Base-by-base conservation (phyloP, 2,329 filamentous ascomycete genomes). In the Cladosporium sp. region DNA sequence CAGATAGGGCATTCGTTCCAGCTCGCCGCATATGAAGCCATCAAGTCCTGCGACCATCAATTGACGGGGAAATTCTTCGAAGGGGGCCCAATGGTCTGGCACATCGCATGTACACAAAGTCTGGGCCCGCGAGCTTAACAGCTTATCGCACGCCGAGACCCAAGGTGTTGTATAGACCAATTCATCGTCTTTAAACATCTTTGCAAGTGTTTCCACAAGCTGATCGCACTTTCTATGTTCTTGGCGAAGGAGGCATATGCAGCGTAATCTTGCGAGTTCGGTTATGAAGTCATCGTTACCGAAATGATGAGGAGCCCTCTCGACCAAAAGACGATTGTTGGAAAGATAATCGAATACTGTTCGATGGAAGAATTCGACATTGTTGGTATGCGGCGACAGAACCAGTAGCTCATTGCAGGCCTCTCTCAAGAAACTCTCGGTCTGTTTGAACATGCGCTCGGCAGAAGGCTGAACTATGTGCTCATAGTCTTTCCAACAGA, bases 331-430 rank as follows among this genome's bases (percentile, higher is more conserved):
- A 30, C 4, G 15, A 1, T 34, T 22, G n/a, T 43, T 28, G 15
- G 1, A 7, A 6, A 55, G 28, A 7, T 36, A 55, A 5, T 55
- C 51, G 5, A 45, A 55, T 3, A 45, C 51, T 0, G 51, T 36
- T 6, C 51, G 51, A 37, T 55, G 51, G 3, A 45, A 6, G 14
- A 47, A 55, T 1, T n/a, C 25, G 4, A 55, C 50, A 2, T n/a
- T 7, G 1, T 30, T 17, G 1, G 22, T 17, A 8, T 12, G 1
- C 3, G 17, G 39, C 8, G 36, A 12, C 11, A 55, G 3, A 3
- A 55, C 39, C 39, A 55, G 40, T 9, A 55, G 30, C 2, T 55
- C 51, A n/a, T 43, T 45, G 39, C 51, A 55, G 3, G 40, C 36
- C 17, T 45, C 51, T 22, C 30, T n/a, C 3, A 55, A 28, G 12